Percentiles rank a stretch among this genome's conserved stretches.
Conservation (phyloP, 2,329 filamentous ascomycete genomes). For the Emergomyces orientalis region DNA sequence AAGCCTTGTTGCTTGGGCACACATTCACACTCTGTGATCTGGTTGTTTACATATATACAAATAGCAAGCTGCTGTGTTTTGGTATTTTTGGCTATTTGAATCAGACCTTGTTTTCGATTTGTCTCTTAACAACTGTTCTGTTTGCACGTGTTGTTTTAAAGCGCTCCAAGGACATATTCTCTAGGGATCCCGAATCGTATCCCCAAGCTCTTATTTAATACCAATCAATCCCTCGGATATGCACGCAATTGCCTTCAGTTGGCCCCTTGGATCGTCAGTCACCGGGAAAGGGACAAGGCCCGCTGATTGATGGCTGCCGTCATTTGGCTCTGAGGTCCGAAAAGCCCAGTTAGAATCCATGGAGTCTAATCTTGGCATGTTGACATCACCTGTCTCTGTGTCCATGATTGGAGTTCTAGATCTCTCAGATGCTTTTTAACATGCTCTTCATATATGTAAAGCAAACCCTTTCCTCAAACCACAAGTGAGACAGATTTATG, state of each 20-base stretch:
- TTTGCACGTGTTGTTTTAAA: background rate
- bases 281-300: background rate
- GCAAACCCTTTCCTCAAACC: background rate
- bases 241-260: background rate
- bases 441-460: background rate
- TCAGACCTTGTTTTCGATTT: background rate
- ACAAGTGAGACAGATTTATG: background rate
- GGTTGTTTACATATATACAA: too few species aligned
- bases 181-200: background rate
- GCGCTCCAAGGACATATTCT: background rate
- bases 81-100: background rate
- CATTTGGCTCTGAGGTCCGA: background rate
- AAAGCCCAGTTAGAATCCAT: background rate
- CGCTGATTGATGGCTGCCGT: background rate
- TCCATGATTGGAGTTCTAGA: background rate
- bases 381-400: background rate
- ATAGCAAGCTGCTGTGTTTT: background rate
- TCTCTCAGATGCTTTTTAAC: background rate
- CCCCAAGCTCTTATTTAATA: background rate
- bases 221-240: background rate
- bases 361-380: background rate
- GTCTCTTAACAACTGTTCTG: background rate
- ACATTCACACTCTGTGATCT: too few species aligned
- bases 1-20: too few species aligned
- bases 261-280: background rate